Base-by-base conservation (phyloP, 441 rosid genomes). In the Rhodomyrtus psidioides region DNA sequence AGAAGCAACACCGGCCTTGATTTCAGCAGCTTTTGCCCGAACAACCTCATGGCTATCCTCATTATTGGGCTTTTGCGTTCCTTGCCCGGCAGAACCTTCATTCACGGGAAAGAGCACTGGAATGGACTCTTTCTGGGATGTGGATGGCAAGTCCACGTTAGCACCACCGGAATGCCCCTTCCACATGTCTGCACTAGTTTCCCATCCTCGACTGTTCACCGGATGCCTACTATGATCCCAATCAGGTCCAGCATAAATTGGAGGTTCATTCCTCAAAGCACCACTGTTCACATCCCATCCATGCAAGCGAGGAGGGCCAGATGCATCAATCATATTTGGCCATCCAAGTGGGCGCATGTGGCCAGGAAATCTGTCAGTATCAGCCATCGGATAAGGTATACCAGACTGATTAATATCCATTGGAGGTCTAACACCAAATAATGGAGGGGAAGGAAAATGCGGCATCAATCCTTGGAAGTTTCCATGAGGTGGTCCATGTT, bases 321-420 rank as follows among this genome's bases (percentile, higher is more conserved):
- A 92, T 24, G 92, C 92, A 88, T 97, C 98, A 87, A 95, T 93
- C 93, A 95, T 95, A 91, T 93, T 93, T 92, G 92, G 99, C 99
- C 99, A 98, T 84, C 97, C 98, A n/a, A 94, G 92, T 59, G 99
- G 98, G 39, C 97, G 97, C 90, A 97, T 42, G 94, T 95, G 98
- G 88, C 95, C 82, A 55, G 96, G 85, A 90, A 94, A 94, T 92
- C 99, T 93, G 88, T 97, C 99, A 82, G 95, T 93, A 74, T 96
- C 98, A 87, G 95, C 89, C 9, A 98, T 90, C 84, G 93, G 99
- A 89, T 92, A 98, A 51, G 97, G 96, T 46, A 95, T 92, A 81
- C 98, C 98, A 55, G 94, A 86, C 91, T 94, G 99, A 89, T 84
- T 94, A 39, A 96, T 93, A 59, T 98, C 99, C 93, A 96, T 90